Evolutionary conservation across 768 basidiomycete genomes (phyloP).

Genomic region (Mycena galopus): DNA sequence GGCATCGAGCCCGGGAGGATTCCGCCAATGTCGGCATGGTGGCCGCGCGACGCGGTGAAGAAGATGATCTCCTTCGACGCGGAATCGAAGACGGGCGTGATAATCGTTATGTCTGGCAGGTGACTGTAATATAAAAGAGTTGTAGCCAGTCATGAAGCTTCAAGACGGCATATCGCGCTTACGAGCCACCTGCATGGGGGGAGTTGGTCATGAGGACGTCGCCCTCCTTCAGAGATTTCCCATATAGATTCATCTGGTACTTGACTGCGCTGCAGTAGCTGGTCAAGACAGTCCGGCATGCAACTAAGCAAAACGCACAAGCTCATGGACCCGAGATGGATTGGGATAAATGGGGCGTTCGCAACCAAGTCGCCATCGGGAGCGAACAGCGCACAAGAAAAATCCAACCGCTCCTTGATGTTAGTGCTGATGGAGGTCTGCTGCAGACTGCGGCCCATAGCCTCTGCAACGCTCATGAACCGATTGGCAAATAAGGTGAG

Average conservation of each 20-base stretch:
- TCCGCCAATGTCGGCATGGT: conserved; percentile 95
- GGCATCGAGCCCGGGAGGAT: conserved; percentile 97
- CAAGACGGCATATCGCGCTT: conserved; percentile 47
- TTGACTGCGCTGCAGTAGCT: conserved; percentile 72
- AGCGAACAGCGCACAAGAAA: conserved; percentile 94
- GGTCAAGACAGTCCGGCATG: conserved; percentile 2
- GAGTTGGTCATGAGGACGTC: conserved; percentile 96
- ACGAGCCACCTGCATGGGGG: conserved; percentile 91
- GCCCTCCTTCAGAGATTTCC: conserved; percentile 81
- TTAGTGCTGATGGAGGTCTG: conserved; percentile 95
- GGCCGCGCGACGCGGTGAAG: conserved; percentile 93
- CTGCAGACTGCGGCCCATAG: conserved; percentile 92
- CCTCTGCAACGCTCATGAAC: conserved; percentile 97
- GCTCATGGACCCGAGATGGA: conserved; percentile 90
- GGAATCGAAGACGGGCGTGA: conserved; percentile 89
- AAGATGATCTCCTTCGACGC: conserved; percentile 83
- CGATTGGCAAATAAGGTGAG: conserved; percentile 95
- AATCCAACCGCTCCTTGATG: conserved; percentile 96
- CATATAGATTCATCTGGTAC: conserved; percentile 88
- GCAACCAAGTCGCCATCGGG: conserved; percentile 96
- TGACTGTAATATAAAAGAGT: conserved; percentile 50
- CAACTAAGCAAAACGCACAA: conserved; percentile 58
- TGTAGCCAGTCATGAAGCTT: not conserved
- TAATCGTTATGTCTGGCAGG: conserved; percentile 91
- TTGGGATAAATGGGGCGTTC: conserved; percentile 93